Base-by-base conservation (phyloP, 176 grass and related monocot species). In the Secale cereale region DNA sequence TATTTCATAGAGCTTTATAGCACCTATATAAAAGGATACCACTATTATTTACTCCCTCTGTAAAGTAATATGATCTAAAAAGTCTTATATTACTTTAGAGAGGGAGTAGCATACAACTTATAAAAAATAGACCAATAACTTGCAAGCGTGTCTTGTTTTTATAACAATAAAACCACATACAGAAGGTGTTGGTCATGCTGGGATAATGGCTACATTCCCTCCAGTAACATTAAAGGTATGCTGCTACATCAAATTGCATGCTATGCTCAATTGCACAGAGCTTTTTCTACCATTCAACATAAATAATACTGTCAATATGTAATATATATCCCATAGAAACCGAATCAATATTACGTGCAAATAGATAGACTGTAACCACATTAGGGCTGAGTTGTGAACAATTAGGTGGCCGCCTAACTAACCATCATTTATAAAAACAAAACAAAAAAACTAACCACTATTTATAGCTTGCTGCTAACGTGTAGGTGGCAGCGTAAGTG, bases 181-280 rank as follows among this genome's bases (percentile, higher is more conserved):
- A 70, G 9, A 70, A 76, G 70, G 46, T 54, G 28, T 54, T 22
- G 16, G 28, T 31, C 27, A 20, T 76, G 45, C 52, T 74, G 26
- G 67, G 67, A 68, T 46, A 46, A 74, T 14, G 14, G 40, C n/a
- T 73, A 45, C 13, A 74, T 74, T 52, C 30, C 43, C 26, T 46
- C 25, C 48, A 54, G 17, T 30, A 22, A 31, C 73, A 52, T 48
- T 74, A 29, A 19, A 46, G 10, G 8, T 46, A 50, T 74, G 71
- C 71, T 74, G 71, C 71, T 74, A 74, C 3, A 28, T 74, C 71
- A 74, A 74, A 15, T 74, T 17, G 41, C 25, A 29, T 74, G 41
- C 48, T 48, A 48, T 48, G 40, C 16, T 74, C 25, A 50, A 50
- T 43, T 74, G 71, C 70, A 74, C 23, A 74, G 7, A 74, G 41